Base-by-base conservation (phyloP, 1,139 yeast genomes). In the Casaregolazyma lundiana region DNA sequence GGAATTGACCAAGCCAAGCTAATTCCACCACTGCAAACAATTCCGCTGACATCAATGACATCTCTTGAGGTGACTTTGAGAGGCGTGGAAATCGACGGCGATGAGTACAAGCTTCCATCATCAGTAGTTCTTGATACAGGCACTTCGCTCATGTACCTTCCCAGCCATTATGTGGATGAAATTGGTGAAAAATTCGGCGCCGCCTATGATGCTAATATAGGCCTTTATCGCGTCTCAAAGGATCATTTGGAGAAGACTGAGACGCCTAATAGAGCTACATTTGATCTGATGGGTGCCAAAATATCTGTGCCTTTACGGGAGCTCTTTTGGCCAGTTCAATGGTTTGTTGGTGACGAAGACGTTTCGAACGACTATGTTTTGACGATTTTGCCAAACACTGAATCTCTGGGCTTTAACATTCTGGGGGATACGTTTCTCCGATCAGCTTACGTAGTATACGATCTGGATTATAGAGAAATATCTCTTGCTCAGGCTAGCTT, bases 401-500 rank as follows among this genome's bases (percentile, higher is more conserved):
- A 54, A 29, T 46, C 58, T 8, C 47, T 53, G 15, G 57, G 57
- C 9, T 53, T 46, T 39, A 55, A 53, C 42, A 54, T 55, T 26
- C 62, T 87, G 13, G 96, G 96, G 35, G 95, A 85, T 63, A 76
- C 81, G 22, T 80, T 88, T 65, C 68, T 89, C 56, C 73, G 88
- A 50, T 72, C 77, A 45, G 89, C 86, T 8, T 88, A 88, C 62
- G 77, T 81, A 44, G 95, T 87, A 35, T 87, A 77, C 56, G 89
- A 88, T 63, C 67, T 85, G 38, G 56, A 56, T 21, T 50, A 51
- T 43, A 36, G 52, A 11, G 50, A 56, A 44, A 45, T 56, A 7
- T 53, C 57, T 2, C 35, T 56, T 17, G 60, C 59, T 9, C 58
- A 51, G 41, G 53, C 53, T 8, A 41, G 49, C 13, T 47, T 47